Evolutionary conservation across 1,139 yeast species (phyloP), one percentile per base, ranked within the genome.

Genomic region (Hemisphaericaspora xylofermentans): DNA sequence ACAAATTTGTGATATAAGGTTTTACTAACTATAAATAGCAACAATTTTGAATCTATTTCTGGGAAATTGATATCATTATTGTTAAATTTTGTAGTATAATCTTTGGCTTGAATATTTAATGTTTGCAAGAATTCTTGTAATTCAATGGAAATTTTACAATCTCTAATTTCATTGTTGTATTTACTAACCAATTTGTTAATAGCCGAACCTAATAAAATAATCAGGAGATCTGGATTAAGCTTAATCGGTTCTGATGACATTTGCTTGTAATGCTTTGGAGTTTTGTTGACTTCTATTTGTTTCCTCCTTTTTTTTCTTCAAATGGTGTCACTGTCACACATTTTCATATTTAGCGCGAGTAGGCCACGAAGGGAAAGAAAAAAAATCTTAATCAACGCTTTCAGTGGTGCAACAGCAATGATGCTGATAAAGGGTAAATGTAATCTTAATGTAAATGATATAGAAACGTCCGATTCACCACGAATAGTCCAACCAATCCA

Each of bases 191-290:
- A 39, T 28, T 47, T 49, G 47, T 66, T 63, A 43, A 67, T 53
- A 7, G 66, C 53, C 6, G 72, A 55, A 12, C 66, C 66, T 6
- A 66, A 53, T 12, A 66, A 53, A 21, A 66, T 45, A 6, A 48
- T 48, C 52, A 48, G 52, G 14, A 48, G 39, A 24, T 48, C 52
- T 2, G 52, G 52, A 25, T 48, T 48, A 33, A 47, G 44, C 31
- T 44, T 47, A 3, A 48, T 48, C 30, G 47, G 50, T 29, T 48
- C 49, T 14, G 51, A 19, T n/a, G 52, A 24, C 53, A 50, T 50
- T 14, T 24, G 7, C 17, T 27, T 6, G 15, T 27, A n/a, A 8
- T 4, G 10, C 26, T 21, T 21, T 21, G 24, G 6, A 6, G 24
- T 21, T 21, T n/a, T n/a, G n/a, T n/a, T n/a, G n/a, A n/a, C n/a